These are phyloP conservation scores for Bonia amplexicaulis DNA, from an alignment of 176 grass and related monocot species.

Conservation along the genomic window DNA sequence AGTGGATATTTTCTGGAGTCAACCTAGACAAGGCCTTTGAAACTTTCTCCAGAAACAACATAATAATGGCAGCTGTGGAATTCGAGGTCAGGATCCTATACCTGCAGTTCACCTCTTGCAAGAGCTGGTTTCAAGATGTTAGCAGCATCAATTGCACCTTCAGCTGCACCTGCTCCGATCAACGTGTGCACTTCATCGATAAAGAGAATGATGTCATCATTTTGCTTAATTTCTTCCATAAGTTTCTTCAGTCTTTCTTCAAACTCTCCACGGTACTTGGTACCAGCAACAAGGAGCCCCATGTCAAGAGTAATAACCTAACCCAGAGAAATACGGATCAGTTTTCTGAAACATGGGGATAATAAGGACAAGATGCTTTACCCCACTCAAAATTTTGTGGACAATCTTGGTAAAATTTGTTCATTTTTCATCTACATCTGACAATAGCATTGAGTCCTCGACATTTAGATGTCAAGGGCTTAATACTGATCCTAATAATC, in stretches of 20 bases:
- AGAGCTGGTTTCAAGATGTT: slow-evolving; percentile 99
- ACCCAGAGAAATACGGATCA: not conserved
- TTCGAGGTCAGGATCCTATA: slow-evolving; percentile 29
- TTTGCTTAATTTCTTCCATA: slow-evolving; percentile 99
- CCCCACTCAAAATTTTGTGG: not conserved
- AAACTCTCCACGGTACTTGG: slow-evolving; percentile 99
- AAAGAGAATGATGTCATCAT: slow-evolving; percentile 96
- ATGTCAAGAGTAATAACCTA: slow-evolving; percentile 99
- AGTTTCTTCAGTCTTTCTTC: slow-evolving; percentile 98
- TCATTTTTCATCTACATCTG: not conserved
- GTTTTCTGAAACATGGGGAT: not conserved
- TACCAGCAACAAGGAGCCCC: slow-evolving; percentile 99
- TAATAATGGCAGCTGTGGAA: not conserved
- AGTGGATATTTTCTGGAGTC: not conserved
- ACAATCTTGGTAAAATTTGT: not conserved
- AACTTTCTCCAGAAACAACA: slow-evolving; percentile 8
- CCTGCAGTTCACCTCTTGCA: slow-evolving; percentile 98
- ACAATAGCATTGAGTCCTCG: not conserved
- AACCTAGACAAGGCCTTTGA: not conserved
- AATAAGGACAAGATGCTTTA: not conserved
- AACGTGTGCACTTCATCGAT: slow-evolving; percentile 99
- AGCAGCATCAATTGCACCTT: slow-evolving; percentile 98
- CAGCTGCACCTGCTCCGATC: slow-evolving; percentile 97
- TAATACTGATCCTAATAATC: not conserved
- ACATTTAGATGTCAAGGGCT: not conserved